Evolutionary conservation across 768 basidiomycete genomes (phyloP), one percentile per base, ranked within the genome.

Genomic region (Wakefieldia striispora): DNA sequence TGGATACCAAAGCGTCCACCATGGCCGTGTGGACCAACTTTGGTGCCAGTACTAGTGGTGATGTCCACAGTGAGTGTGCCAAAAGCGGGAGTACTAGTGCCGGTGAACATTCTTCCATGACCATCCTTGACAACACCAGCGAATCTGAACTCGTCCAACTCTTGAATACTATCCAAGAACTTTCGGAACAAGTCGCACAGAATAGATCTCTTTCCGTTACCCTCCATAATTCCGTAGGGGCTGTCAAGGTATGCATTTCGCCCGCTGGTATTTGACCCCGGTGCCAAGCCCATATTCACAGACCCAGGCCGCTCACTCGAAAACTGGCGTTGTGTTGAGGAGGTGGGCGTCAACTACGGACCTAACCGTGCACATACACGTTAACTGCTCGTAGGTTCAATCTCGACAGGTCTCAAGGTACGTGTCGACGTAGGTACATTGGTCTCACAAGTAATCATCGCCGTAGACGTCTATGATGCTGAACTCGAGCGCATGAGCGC

Each of bases 401-500:
- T 65, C 69, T 84, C 63, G 95, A 97, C 69, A 87, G 94, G 54
- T 73, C 85, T 27, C 80, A 89, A 80, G 91, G 91, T 91, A 57
- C 40, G 16, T 5, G 35, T 17, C 29, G 33, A 42, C 33, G 13
- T 21, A 16, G 23, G 33, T 26, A 8, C 33, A 11, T 14, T 13
- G 31, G 40, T 23, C 43, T 53, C 9, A 53, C 35, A 9, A 20
- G n/a, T 48, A 50, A 43, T 43, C 21, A 16, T 43, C 50, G 21
- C 2, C 49, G 16, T 68, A 97, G 97, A 98, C 71, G 83, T 83
- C 50, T 99, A 95, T 61, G 84, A 94, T 42, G 77, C 82, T 14
- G 94, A 97, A 63, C 73, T 99, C 19, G 94, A 97, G 62, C 80
- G 81, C 39, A 91, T 97, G 85, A 95, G 94, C 56, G 69, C 76